Base-by-base conservation (phyloP, 148 eudicot species). In the Silene uniflora region DNA sequence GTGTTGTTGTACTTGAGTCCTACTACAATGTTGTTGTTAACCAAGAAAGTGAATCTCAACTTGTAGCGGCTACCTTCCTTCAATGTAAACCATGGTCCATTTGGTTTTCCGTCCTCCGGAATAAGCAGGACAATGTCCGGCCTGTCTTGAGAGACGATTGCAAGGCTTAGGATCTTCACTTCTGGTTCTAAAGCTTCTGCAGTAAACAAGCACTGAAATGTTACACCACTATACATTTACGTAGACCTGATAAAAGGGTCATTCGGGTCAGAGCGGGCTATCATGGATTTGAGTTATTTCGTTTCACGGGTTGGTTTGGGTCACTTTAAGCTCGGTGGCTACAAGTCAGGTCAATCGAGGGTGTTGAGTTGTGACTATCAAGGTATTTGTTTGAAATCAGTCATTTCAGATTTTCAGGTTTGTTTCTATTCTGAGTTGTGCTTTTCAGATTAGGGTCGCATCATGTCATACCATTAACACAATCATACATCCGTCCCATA, bases 41-140 rank as follows among this genome's bases (percentile, higher is more conserved):
- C 93, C 75, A 78, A 86, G 79, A 89, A 89, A 16, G 86, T 81
- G 81, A 89, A 89, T 75, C 80, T 84, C 82, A 89, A 80, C 66
- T 82, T 84, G 86, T 89, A 89, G 49, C 17, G 85, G 67, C 91
- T 86, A 68, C 89, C 91, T 85, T 89, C 93, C 80, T 89, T 89
- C 56, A 89, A 78, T 3, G 91, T 88, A 82, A 89, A 89, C 93
- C 93, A 89, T 8, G 76, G 75, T n/a, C 84, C 85, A 78, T 83
- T 88, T 17, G 86, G 91, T 62, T 88, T 89, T 72, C 91, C 91
- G 79, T 85, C 89, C 61, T 80, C 91, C 9, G 93, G 91, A 66
- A 89, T 83, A 7, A 83, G 80, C 71, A 89, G 89, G 56, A 86
- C 79, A 67, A 89, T 80, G 72, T 88, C 88, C 9, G 88, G 84